Evolutionary conservation across 371 early-diverging fungal species (phyloP), one percentile per base, ranked within the genome.

Genomic region (Cokeromyces recurvatus): DNA sequence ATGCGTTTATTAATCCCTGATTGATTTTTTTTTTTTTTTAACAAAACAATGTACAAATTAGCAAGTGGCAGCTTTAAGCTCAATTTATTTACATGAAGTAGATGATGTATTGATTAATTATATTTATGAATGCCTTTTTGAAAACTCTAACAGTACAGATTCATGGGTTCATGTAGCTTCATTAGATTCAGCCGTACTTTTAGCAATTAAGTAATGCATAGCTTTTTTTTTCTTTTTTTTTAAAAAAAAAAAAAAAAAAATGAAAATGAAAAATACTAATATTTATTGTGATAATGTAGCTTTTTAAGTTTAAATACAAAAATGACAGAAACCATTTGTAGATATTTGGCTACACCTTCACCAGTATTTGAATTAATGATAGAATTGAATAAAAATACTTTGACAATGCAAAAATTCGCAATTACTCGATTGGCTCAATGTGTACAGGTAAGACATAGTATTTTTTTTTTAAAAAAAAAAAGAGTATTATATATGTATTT

Each of bases 321-420:
- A 4, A 52, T 48, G 48, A 48, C 59, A 19, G 65, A 75, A n/a
- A 55, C 66, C 6, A 61, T 84, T 15, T 77, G 78, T 15, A 74
- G 82, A 20, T 85, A 82, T 48, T 55, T 85, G 43, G 74, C 73
- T 3, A 79, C 81, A 0, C 77, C 87, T 6, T 82, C 85, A 3
- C 63, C 77, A 12, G 72, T 81, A 23, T 86, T 85, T 51, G 77
- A 78, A 9, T 40, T 65, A 20, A 43, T 51, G 24, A 62, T 61
- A 7, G 59, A 58, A 32, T 15, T 39, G 38, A 43, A 11, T 62
- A 53, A 11, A 42, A 55, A 2, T 51, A 68, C 4, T 37, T 32
- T 7, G 37, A 55, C 15, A 56, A 63, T 23, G 69, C 82, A 78
- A 43, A 60, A 71, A 20, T 74, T 68, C 57, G 79, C 84, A 11